A percentile compares a stretch with the other conserved stretches of the same genome.
Evolutionary conservation across 116 monocot genomes (phyloP).

Genomic region (Trichopus zeylanicus): DNA sequence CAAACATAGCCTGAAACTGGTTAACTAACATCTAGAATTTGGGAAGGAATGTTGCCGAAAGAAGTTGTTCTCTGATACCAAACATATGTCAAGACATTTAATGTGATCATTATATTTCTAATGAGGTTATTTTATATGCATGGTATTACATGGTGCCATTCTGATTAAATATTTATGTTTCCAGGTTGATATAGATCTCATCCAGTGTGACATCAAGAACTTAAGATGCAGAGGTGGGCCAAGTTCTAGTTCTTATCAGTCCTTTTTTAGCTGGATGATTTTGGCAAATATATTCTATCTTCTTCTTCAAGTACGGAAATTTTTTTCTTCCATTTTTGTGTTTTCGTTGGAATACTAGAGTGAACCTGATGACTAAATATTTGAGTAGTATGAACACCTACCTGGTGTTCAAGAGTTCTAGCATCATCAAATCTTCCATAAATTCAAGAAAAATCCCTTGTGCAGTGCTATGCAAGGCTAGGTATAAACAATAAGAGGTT

Average conservation of each 20-base stretch:
- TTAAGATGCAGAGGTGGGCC: conserved; percentile 58
- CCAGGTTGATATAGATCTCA: conserved; percentile 79
- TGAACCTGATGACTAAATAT: too few species aligned
- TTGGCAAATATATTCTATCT: not conserved
- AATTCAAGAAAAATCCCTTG: too few species aligned
- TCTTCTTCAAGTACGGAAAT: not conserved
- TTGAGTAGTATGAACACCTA: too few species aligned
- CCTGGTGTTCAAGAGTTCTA: too few species aligned
- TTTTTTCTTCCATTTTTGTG: not conserved
- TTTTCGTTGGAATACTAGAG: not conserved
- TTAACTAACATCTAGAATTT: too few species aligned
- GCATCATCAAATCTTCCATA: too few species aligned
- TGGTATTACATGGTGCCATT: not conserved
- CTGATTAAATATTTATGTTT: not conserved
- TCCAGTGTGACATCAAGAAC: conserved; percentile 58
- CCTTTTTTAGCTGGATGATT: not conserved
- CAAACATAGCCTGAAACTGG: too few species aligned
- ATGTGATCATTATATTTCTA: not conserved
- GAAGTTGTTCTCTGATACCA: not conserved
- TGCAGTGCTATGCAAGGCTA: too few species aligned
- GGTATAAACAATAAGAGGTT: too few species aligned
- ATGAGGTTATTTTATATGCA: not conserved
- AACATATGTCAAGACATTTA: not conserved
- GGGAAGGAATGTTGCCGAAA: too few species aligned
- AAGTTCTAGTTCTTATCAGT: not conserved